These are phyloP conservation scores for Lithohypha guttulata DNA, from an alignment of 2,329 filamentous ascomycete genomes.

Conservation along the genomic window DNA sequence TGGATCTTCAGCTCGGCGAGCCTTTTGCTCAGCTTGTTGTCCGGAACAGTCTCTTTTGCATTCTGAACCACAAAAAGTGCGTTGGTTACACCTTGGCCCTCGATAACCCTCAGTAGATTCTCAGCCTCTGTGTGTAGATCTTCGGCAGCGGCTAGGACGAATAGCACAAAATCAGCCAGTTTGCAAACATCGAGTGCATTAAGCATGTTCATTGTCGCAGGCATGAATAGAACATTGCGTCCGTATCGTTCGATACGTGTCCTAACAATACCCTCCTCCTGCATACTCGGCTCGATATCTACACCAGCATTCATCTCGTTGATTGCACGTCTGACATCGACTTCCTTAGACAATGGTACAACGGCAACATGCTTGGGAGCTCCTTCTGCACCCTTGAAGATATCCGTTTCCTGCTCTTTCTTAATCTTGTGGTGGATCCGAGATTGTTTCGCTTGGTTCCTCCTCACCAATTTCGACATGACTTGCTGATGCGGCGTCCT, in stretches of 20 bases:
- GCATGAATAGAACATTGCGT: conserved; percentile 81
- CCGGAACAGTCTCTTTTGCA: conserved; percentile 64
- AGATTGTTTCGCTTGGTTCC: conserved; percentile 88
- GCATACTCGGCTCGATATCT: conserved; percentile 59
- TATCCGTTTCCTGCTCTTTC: conserved; percentile 62
- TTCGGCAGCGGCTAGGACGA: conserved; percentile 69
- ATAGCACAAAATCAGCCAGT: conserved; percentile 80
- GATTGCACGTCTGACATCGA: conserved; percentile 58
- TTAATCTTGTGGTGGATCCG: conserved; percentile 74
- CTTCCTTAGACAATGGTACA: conserved; percentile 67
- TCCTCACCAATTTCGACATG: conserved; percentile 92
- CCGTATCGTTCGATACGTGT: conserved; percentile 83
- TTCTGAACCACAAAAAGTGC: conserved; percentile 77
- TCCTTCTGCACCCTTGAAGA: conserved; percentile 79
- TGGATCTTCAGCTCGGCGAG: conserved; percentile 78
- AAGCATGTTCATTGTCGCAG: conserved; percentile 61
- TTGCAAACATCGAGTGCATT: conserved; percentile 75
- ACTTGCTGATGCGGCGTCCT: conserved; percentile 92
- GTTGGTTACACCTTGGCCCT: conserved; percentile 89
- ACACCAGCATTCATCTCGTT: conserved; percentile 64
- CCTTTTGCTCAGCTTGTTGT: conserved; percentile 67
- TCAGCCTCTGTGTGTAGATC: conserved; percentile 81
- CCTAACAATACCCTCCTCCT: conserved; percentile 47
- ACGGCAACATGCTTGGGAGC: conserved; percentile 82
- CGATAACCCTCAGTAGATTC: conserved; percentile 71